Percentiles rank a stretch among this genome's conserved stretches.
Evolutionary conservation across 2,329 filamentous ascomycete species (phyloP).

Genomic region (Pestalotiopsis sp.): DNA sequence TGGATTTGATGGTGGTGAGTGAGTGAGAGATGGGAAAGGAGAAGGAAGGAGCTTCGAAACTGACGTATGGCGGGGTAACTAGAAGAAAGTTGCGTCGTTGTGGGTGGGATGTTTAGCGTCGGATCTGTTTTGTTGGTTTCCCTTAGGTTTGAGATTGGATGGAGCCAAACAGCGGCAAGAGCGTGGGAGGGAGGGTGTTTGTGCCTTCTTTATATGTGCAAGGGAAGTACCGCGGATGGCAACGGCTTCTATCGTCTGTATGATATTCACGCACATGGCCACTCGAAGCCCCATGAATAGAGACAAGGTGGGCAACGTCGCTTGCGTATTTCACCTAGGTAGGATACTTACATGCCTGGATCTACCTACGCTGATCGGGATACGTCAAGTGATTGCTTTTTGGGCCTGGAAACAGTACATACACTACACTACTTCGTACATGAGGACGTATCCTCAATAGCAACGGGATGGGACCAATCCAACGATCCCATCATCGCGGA

Average conservation of each 20-base stretch:
- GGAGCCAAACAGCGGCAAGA: not conserved
- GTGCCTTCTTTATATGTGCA: not conserved
- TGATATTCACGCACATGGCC: not conserved
- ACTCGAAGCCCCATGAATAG: not conserved
- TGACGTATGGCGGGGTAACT: constrained; percentile 14
- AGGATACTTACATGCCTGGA: not conserved
- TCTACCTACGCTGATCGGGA: not conserved
- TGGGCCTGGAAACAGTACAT: not conserved
- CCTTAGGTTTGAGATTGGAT: not conserved
- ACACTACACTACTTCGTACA: not conserved
- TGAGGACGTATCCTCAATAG: not conserved
- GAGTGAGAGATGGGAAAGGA: not conserved
- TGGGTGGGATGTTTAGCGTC: constrained; percentile 15
- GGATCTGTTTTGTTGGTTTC: not conserved
- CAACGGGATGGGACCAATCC: not conserved
- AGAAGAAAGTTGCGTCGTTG: not conserved
- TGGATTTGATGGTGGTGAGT: constrained; percentile 15
- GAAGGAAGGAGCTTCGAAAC: not conserved
- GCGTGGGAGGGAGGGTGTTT: not conserved
- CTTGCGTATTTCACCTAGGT: not conserved
- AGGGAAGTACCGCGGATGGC: not conserved
- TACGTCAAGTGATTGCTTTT: not conserved
- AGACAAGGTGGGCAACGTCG: not conserved
- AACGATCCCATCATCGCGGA: not conserved
- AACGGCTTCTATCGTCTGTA: not conserved